Percentiles rank a stretch among this genome's conserved stretches.
Conservation (phyloP, 2,329 filamentous ascomycete genomes). For the Fusarium domesticum region DNA sequence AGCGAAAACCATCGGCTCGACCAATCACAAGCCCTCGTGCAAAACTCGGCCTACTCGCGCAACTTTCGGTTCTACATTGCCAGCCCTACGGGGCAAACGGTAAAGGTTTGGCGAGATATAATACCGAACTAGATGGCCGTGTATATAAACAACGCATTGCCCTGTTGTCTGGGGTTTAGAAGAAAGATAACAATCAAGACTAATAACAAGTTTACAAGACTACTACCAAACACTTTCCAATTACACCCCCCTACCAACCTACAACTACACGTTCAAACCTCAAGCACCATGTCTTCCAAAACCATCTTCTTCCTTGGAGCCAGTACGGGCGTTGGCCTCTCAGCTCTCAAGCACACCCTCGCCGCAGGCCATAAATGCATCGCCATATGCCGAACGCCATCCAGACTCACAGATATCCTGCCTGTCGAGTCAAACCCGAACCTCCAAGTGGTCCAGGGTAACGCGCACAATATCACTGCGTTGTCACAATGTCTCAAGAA, state of each 20-base stretch:
- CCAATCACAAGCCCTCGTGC: too few relatives aligned
- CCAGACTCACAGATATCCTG: conserved; percentile 43
- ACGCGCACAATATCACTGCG: conserved; percentile 42
- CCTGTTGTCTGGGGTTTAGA: too few relatives aligned
- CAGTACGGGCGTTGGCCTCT: conserved; percentile 48
- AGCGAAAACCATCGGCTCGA: too few relatives aligned
- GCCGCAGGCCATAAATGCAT: conserved; percentile 45
- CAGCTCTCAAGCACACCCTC: conserved; percentile 45
- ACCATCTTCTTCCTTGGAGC: conserved; percentile 53
- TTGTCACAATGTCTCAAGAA: conserved; percentile 38
- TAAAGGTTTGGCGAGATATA: too few relatives aligned
- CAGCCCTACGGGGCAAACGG: too few relatives aligned
- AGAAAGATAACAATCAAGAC: too few relatives aligned
- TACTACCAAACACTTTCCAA: neutral
- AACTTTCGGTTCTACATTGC: too few relatives aligned
- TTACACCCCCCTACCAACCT: neutral
- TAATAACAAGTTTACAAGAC: too few relatives aligned
- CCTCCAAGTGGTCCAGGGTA: conserved; percentile 46
- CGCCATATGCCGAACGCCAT: conserved; percentile 49
- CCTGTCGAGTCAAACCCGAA: conserved; percentile 31
- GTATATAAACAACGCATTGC: too few relatives aligned
- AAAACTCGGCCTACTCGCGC: too few relatives aligned
- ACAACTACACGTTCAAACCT: neutral
- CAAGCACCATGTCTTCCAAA: conserved; percentile 22
- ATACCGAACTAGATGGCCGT: too few relatives aligned